Percentiles rank a stretch among this genome's conserved stretches.
phyloP scores from a whole-genome alignment of 1,139 yeast species.

The Geotrichum aggregatum region DNA sequence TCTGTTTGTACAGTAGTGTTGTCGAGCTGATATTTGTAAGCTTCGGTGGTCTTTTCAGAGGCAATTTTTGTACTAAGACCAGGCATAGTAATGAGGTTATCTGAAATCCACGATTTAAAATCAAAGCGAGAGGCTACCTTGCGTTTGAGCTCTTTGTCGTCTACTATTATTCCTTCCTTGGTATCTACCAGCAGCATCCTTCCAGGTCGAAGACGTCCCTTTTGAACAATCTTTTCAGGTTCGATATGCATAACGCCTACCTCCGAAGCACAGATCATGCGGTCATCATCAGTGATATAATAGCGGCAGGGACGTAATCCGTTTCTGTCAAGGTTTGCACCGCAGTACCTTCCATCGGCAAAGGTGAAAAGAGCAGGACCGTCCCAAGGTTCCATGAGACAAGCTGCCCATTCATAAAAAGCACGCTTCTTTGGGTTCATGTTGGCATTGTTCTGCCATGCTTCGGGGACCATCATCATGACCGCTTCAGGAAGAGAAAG shows the following conservation, averaged over 20 bases:
- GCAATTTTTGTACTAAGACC: conserved; percentile 57
- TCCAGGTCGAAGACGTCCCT: conserved; percentile 94
- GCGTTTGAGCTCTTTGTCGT: conserved; percentile 79
- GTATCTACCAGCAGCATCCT: conserved; percentile 95
- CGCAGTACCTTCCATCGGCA: conserved; percentile 96
- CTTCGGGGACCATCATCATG: conserved; percentile 96
- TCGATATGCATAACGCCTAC: conserved; percentile 93
- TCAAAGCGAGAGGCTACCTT: conserved; percentile 81
- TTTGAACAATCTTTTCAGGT: conserved; percentile 74
- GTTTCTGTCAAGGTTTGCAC: conserved; percentile 95
- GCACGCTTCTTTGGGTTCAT: conserved; percentile 92
- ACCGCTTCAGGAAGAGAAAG: conserved; percentile 95
- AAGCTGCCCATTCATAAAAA: conserved; percentile 98
- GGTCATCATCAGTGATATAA: conserved; percentile 88
- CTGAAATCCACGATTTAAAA: conserved; percentile 88
- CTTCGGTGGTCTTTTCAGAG: conserved; percentile 14
- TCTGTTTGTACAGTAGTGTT: conserved; percentile 60
- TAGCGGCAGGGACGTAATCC: conserved; percentile 98
- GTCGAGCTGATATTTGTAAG: conserved; percentile 34
- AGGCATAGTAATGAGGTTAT: conserved; percentile 76
- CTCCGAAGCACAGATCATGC: conserved; percentile 98
- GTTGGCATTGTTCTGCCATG: conserved; percentile 83
- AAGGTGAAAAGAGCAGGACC: conserved; percentile 97
- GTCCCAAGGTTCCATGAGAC: conserved; percentile 99
- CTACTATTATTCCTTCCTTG: conserved; percentile 85